These are phyloP conservation scores for Colletotrichum spaethianum DNA, from an alignment of 2,329 filamentous ascomycete species.

Conservation along the genomic window DNA sequence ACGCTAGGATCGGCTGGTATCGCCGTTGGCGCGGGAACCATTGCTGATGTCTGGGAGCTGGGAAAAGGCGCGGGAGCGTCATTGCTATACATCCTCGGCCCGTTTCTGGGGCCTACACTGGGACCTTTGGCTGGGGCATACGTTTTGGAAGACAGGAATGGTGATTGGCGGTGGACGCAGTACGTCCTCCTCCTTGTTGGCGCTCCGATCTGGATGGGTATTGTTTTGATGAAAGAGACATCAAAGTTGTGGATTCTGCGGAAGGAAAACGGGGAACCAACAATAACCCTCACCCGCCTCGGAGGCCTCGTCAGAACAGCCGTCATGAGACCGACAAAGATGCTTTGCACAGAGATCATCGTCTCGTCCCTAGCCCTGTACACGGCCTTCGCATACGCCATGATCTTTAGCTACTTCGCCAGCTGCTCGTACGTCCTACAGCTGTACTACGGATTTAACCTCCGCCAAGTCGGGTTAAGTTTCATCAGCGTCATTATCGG, in stretches of 20 bases:
- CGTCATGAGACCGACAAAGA: slow-evolving; percentile 39
- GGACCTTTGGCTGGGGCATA: slow-evolving; percentile 68
- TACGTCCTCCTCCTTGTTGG: slow-evolving; percentile 44
- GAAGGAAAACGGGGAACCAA: slow-evolving; percentile 12
- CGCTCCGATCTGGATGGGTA: slow-evolving; percentile 22
- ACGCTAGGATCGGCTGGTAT: slow-evolving; percentile 81
- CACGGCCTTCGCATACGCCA: slow-evolving; percentile 66
- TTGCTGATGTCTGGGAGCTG: slow-evolving; percentile 79
- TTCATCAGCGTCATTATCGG: slow-evolving; percentile 42
- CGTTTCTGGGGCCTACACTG: slow-evolving; percentile 66
- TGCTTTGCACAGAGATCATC: slow-evolving; percentile 60
- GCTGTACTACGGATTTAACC: slow-evolving; percentile 39
- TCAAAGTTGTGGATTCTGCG: slow-evolving; percentile 36
- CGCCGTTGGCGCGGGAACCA: slow-evolving; percentile 81
- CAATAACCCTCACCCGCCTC: slow-evolving; percentile 1
- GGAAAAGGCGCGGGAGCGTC: slow-evolving; percentile 73
- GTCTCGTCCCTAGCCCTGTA: slow-evolving; percentile 81
- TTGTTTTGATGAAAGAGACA: slow-evolving; percentile 33
- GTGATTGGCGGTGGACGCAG: slow-evolving; percentile 45
- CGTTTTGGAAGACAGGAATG: slow-evolving; percentile 26
- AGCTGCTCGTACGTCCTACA: slow-evolving; percentile 40
- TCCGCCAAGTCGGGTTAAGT: slow-evolving; percentile 36
- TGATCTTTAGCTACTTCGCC: slow-evolving; percentile 70
- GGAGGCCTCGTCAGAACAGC: slow-evolving; percentile 9
- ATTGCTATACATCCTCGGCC: slow-evolving; percentile 82